phyloP scores from a whole-genome alignment of 305 asterid species.

The Plantago lanceolata region DNA sequence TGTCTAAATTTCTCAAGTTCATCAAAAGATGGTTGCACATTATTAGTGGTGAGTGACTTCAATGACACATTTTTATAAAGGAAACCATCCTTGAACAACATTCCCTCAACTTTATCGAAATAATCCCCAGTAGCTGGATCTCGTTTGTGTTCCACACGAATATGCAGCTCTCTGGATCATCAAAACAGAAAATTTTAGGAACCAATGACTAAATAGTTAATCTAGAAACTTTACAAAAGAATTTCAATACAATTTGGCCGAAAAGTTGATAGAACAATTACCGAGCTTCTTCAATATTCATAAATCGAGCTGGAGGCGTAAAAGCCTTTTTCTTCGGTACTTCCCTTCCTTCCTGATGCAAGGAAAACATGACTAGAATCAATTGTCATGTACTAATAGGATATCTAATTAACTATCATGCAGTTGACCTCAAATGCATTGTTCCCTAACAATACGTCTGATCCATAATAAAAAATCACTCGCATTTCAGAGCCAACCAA shows the following conservation, averaged over 20 bases:
- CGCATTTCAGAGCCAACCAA: no score
- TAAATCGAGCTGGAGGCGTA: conserved; percentile 84
- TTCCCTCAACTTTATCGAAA: conserved; percentile 77
- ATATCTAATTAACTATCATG: no score
- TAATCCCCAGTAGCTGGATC: conserved; percentile 77
- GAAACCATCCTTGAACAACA: conserved; percentile 95
- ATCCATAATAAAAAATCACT: background rate
- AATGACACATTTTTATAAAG: conserved; percentile 68
- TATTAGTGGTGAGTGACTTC: conserved; percentile 76
- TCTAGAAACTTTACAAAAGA: conserved; percentile 1
- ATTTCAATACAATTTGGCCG: background rate
- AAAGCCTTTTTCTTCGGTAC: conserved; percentile 84
- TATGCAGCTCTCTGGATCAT: conserved; percentile 65
- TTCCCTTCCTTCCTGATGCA: conserved; percentile 88
- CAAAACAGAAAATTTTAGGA: background rate
- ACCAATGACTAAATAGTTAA: background rate
- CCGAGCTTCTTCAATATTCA: conserved; percentile 95
- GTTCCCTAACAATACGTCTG: background rate
- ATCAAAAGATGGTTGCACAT: conserved; percentile 84
- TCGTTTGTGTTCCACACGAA: conserved; percentile 78
- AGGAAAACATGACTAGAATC: conserved; percentile 20
- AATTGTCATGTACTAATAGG: conserved; percentile 10
- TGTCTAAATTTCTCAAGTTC: conserved; percentile 93
- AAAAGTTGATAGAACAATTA: conserved; percentile 21
- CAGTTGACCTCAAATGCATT: no score